Percentiles rank a stretch among this genome's conserved stretches.
phyloP scores from a whole-genome alignment of 768 basidiomycete genomes.

The Kwoniella mangroviensis region DNA sequence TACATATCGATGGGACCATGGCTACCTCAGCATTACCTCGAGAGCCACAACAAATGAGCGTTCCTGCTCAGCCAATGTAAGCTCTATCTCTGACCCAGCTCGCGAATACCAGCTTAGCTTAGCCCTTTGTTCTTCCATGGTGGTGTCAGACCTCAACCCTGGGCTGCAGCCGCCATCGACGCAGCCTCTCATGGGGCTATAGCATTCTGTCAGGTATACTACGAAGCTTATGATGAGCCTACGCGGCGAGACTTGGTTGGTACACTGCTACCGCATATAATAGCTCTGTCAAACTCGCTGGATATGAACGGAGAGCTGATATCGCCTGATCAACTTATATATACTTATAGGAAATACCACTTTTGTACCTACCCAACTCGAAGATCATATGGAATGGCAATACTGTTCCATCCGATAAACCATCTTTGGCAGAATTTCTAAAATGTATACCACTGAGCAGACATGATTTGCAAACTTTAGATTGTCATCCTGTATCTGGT shows the following conservation, averaged over 20 bases:
- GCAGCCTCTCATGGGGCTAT: constrained; percentile 52
- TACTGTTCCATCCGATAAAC: constrained; percentile 23
- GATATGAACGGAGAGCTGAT: too few species aligned
- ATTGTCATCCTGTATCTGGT: constrained; percentile 52
- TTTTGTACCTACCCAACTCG: constrained; percentile 42
- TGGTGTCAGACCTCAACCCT: constrained; percentile 29
- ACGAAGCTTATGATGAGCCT: constrained; percentile 53
- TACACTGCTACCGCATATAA: too few species aligned
- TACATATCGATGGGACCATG: background rate
- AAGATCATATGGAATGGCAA: constrained; percentile 54
- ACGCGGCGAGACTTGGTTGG: constrained; percentile 39
- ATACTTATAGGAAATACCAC: constrained; percentile 40
- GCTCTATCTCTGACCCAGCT: too few species aligned
- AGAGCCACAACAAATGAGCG: background rate
- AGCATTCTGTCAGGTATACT: constrained; percentile 52
- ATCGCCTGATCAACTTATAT: too few species aligned
- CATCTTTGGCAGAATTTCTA: constrained; percentile 37
- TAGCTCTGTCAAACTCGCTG: too few species aligned
- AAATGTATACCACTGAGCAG: constrained; percentile 42
- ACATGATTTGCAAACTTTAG: constrained; percentile 51
- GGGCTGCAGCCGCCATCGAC: constrained; percentile 44
- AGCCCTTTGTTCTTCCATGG: background rate
- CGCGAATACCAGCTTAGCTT: too few species aligned
- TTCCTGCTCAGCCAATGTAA: constrained; percentile 1
- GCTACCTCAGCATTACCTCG: background rate